Conservation (phyloP, 768 basidiomycete species). For the Phlegmacium glaucopus region DNA sequence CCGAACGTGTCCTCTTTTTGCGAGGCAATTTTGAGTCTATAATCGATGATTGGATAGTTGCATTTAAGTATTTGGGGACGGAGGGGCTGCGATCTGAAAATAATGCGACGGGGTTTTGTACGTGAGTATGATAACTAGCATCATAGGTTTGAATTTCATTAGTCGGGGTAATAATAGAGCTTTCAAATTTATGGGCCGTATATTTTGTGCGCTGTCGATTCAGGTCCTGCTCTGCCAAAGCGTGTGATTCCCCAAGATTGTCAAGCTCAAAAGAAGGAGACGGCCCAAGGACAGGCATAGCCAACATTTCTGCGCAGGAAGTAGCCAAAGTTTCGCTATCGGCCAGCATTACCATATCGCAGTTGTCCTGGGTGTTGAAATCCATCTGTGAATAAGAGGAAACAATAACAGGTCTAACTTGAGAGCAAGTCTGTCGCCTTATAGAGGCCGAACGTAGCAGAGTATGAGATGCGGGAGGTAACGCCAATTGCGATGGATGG, state of each 20-base stretch:
- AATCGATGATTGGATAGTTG: not conserved
- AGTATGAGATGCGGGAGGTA: conserved; percentile 8
- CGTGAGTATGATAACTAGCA: not conserved
- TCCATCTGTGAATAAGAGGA: too few relatives aligned
- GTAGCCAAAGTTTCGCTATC: too few relatives aligned
- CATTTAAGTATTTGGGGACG: not conserved
- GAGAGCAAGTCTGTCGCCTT: not conserved
- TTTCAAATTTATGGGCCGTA: not conserved
- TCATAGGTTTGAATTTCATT: not conserved
- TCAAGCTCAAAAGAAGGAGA: not conserved
- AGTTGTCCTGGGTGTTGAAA: too few relatives aligned
- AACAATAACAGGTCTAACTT: too few relatives aligned
- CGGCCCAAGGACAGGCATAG: not conserved
- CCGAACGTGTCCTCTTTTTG: not conserved
- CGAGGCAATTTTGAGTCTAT: not conserved
- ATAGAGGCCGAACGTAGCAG: conserved; percentile 8
- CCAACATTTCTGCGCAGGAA: not conserved
- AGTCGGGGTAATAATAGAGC: not conserved
- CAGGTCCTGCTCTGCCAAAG: not conserved
- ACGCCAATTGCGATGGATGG: conserved; percentile 1
- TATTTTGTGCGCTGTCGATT: not conserved
- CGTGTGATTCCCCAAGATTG: not conserved
- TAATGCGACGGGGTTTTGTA: not conserved
- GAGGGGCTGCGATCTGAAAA: not conserved
- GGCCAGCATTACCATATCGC: too few relatives aligned